phyloP scores from a whole-genome alignment of 306 rosid species.

The Gastrolobium bilobum region DNA sequence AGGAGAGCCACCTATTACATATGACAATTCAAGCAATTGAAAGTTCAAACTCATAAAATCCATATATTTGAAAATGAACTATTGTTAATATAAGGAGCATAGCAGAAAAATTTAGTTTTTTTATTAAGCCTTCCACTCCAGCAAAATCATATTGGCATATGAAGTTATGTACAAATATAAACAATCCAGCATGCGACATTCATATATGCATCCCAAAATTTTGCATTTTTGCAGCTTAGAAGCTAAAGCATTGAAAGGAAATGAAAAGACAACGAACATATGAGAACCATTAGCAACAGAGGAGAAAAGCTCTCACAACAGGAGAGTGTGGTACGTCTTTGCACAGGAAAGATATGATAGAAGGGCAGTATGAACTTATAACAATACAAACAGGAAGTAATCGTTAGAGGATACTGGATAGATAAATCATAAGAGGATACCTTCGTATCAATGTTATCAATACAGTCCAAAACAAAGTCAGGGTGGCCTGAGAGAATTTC shows the following conservation, averaged over 20 bases:
- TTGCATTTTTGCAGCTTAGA: constrained; percentile 24
- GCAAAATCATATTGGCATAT: constrained; percentile 28
- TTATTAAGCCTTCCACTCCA: constrained; percentile 23
- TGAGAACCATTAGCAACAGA: constrained; percentile 9
- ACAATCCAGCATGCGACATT: neutral
- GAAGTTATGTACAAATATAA: neutral
- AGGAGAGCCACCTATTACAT: constrained; percentile 93
- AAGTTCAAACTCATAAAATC: constrained; percentile 44
- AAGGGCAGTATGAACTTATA: neutral
- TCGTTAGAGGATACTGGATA: constrained; percentile 59
- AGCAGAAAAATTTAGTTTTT: neutral
- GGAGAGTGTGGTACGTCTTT: constrained; percentile 2
- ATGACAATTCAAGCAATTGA: constrained; percentile 52
- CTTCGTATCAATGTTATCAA: constrained; percentile 97
- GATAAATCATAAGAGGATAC: too few relatives aligned
- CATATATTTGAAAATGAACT: constrained; percentile 38
- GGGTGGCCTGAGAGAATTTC: constrained; percentile 93
- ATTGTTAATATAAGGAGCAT: constrained; percentile 26
- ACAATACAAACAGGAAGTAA: constrained; percentile 30
- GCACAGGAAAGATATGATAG: neutral
- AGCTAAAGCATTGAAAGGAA: constrained; percentile 28
- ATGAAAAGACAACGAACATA: constrained; percentile 11
- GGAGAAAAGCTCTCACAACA: neutral
- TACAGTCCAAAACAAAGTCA: constrained; percentile 92
- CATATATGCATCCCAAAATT: constrained; percentile 34